These are phyloP conservation scores for Dictyostelium discoideum DNA, from an alignment of 78 protist genomes.

Conservation along the genomic window DNA sequence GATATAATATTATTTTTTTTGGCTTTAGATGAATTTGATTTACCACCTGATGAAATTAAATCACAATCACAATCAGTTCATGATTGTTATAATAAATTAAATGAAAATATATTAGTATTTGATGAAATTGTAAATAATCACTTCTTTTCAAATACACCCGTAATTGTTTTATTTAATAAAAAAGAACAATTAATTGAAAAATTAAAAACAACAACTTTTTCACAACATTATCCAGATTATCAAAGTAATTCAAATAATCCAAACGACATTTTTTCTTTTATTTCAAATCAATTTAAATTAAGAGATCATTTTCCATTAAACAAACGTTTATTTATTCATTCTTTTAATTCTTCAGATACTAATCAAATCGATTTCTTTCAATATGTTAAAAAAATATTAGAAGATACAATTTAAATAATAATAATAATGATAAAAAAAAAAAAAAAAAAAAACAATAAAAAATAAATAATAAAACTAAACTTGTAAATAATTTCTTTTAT, in stretches of 20 bases:
- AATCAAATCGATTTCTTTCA: slow-evolving; percentile 40
- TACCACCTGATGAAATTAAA: slow-evolving; percentile 45
- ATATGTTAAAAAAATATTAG: slow-evolving; percentile 60
- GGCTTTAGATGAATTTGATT: slow-evolving; percentile 45
- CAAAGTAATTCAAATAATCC: neutral
- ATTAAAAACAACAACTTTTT: slow-evolving; percentile 16
- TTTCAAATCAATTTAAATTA: neutral
- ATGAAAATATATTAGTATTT: slow-evolving; percentile 25
- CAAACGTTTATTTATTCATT: slow-evolving; percentile 51
- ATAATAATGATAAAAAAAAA: neutral
- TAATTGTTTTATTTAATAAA: slow-evolving; percentile 83
- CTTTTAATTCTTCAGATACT: slow-evolving; percentile 17
- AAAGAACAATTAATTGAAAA: slow-evolving; percentile 83
- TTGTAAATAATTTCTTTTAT: neutral
- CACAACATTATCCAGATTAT: slow-evolving; percentile 27
- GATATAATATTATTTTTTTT: slow-evolving; percentile 33
- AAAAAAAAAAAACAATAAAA: neutral
- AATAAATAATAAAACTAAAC: neutral
- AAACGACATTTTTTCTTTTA: neutral
- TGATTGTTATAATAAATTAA: slow-evolving; percentile 6
- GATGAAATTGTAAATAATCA: slow-evolving; percentile 62
- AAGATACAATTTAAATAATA: slow-evolving; percentile 10
- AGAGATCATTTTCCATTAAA: slow-evolving; percentile 19
- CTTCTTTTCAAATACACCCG: slow-evolving; percentile 46
- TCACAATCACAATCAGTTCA: neutral